Conservation (phyloP, 305 asterid genomes). For the Salvia sclarea region DNA sequence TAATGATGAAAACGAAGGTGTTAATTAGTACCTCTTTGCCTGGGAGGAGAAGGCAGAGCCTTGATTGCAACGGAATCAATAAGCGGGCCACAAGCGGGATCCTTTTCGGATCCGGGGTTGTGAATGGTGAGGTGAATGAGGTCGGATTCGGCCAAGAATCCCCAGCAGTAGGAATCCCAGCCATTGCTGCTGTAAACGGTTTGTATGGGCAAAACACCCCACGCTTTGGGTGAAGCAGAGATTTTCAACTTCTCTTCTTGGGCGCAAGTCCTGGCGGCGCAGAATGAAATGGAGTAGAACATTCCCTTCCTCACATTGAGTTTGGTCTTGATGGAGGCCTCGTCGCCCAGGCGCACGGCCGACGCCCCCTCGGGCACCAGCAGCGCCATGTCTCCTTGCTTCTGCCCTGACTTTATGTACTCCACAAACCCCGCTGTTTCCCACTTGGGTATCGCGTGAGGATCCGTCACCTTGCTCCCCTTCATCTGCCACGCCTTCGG, state of each 20-base stretch:
- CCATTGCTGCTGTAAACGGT: conserved; percentile 77
- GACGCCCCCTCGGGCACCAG: conserved; percentile 75
- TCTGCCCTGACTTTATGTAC: conserved; percentile 69
- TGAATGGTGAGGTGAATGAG: conserved; percentile 54
- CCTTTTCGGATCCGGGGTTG: conserved; percentile 60
- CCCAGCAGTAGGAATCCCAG: conserved; percentile 77
- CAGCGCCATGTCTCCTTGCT: conserved; percentile 73
- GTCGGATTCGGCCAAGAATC: conserved; percentile 55
- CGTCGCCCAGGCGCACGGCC: conserved; percentile 72
- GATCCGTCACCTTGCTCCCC: conserved; percentile 53
- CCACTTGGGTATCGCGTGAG: conserved; percentile 59
- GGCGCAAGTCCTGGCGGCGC: conserved; percentile 66
- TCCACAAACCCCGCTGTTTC: conserved; percentile 65
- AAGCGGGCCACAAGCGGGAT: conserved; percentile 65
- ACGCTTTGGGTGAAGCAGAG: conserved; percentile 49
- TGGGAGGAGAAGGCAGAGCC: conserved; percentile 41
- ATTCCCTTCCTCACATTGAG: conserved; percentile 44
- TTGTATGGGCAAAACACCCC: conserved; percentile 65
- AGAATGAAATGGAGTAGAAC: conserved; percentile 58
- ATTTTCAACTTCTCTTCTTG: conserved; percentile 64
- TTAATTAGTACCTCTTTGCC: conserved; percentile 57
- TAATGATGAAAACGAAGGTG: too few species aligned
- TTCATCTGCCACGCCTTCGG: conserved; percentile 57
- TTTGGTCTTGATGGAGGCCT: conserved; percentile 58
- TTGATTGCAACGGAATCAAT: conserved; percentile 61